Percentiles rank a stretch among this genome's conserved stretches.
phyloP scores from a whole-genome alignment of 1,284 basidiomycete species.

The Omphalotus olearius region DNA sequence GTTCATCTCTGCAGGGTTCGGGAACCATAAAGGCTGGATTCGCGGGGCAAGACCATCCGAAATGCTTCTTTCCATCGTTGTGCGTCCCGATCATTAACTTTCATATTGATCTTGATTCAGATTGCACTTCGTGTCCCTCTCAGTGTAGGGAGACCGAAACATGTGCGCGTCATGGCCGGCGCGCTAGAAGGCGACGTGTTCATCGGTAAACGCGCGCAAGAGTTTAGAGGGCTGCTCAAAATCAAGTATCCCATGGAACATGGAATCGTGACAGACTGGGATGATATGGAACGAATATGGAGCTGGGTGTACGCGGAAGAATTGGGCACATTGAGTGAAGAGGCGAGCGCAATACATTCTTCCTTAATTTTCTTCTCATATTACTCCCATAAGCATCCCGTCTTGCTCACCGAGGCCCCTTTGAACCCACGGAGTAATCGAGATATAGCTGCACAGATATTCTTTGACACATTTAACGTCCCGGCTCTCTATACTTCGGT shows the following conservation, averaged over 20 bases:
- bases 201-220: slow-evolving; percentile 91
- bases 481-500: slow-evolving; percentile 97
- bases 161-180: slow-evolving; percentile 95
- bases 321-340: slow-evolving; percentile 90
- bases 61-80: slow-evolving; percentile 98
- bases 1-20: slow-evolving; percentile 64
- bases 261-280: slow-evolving; percentile 94
- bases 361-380: slow-evolving; percentile 13
- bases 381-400: slow-evolving; percentile 74
- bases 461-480: slow-evolving; percentile 99
- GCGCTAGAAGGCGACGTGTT: slow-evolving; percentile 91
- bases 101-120: slow-evolving; percentile 18
- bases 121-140: slow-evolving; percentile 12
- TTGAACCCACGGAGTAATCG: slow-evolving; percentile 93
- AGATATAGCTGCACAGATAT: slow-evolving; percentile 94
- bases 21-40: slow-evolving; percentile 98
- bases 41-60: slow-evolving; percentile 95
- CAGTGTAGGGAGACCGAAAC: slow-evolving; percentile 94
- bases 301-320: slow-evolving; percentile 95
- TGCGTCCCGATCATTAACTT: slow-evolving; percentile 50
- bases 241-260: slow-evolving; percentile 99
- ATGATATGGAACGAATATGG: slow-evolving; percentile 99
- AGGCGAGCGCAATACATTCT: slow-evolving; percentile 52
- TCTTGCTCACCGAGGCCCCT: slow-evolving; percentile 91
- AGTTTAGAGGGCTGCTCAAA: slow-evolving; percentile 89